Evolutionary conservation across 78 protist species (phyloP).

Genomic region (Dictyostelium purpureum): DNA sequence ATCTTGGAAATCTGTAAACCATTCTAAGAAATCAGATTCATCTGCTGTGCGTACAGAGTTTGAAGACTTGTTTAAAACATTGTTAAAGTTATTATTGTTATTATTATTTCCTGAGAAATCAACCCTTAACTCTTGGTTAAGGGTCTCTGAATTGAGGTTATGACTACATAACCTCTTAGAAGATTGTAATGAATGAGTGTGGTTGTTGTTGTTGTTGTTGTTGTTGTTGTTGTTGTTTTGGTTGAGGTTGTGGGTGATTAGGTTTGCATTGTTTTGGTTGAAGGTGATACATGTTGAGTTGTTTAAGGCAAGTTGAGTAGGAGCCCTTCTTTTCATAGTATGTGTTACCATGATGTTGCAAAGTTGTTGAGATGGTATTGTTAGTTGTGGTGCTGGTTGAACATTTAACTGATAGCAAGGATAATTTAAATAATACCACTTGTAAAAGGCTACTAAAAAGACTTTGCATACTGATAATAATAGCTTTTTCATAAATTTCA

Average conservation of each 20-base stretch:
- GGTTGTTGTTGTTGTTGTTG: neutral
- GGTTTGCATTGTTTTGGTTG: neutral
- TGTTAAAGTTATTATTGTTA: constrained; percentile 5
- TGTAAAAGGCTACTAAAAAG: neutral
- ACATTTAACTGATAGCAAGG: neutral
- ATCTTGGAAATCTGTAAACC: constrained; percentile 36
- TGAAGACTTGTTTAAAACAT: neutral
- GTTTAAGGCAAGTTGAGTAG: neutral
- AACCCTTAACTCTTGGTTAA: neutral
- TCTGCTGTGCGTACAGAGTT: neutral
- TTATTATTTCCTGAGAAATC: neutral
- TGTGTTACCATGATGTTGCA: neutral
- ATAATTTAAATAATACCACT: too few species aligned
- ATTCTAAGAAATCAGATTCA: neutral
- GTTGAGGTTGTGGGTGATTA: neutral
- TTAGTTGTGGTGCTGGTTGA: neutral
- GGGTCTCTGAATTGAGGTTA: neutral
- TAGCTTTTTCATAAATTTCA: neutral
- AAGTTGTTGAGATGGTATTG: neutral
- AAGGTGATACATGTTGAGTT: neutral
- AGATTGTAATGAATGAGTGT: neutral
- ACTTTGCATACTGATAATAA: neutral
- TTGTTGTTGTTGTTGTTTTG: constrained; percentile 3
- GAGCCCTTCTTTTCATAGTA: neutral
- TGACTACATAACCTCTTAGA: neutral